These are phyloP conservation scores for Otatea glauca DNA, from an alignment of 176 grass and related monocot species.

Conservation along the genomic window DNA sequence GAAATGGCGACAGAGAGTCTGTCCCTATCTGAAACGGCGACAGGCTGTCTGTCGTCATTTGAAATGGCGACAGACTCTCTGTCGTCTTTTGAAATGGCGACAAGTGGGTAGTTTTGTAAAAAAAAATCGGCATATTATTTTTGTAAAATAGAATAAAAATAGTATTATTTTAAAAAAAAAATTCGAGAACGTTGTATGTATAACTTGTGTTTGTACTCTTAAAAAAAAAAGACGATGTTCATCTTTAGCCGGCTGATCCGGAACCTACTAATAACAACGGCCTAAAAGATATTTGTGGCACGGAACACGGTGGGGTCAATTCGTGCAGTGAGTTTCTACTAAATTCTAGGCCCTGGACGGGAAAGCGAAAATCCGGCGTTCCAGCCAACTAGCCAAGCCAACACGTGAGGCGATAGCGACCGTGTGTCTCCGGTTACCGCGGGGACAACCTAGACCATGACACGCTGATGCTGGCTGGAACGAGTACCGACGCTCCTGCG, in stretches of 20 bases:
- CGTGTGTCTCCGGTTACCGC: too few relatives aligned
- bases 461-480: not conserved
- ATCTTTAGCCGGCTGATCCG: constrained; percentile 18
- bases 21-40: too few relatives aligned
- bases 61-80: too few relatives aligned
- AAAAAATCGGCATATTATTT: too few relatives aligned
- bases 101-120: too few relatives aligned
- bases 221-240: not conserved
- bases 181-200: too few relatives aligned
- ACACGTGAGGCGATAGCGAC: not conserved
- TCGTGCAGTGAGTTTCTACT: constrained; percentile 9
- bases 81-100: too few relatives aligned
- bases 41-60: too few relatives aligned
- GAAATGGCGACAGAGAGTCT: too few relatives aligned
- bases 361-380: not conserved
- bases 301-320: not conserved
- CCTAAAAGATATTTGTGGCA: not conserved
- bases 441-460: not conserved
- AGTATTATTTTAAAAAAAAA: too few relatives aligned
- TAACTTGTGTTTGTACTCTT: too few relatives aligned
- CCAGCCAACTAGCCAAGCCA: not conserved
- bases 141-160: too few relatives aligned
- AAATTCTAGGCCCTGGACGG: not conserved
- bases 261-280: not conserved
- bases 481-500: not conserved